Evolutionary conservation across 345 rosid species (phyloP).

Genomic region (Gossypioides kirkii): DNA sequence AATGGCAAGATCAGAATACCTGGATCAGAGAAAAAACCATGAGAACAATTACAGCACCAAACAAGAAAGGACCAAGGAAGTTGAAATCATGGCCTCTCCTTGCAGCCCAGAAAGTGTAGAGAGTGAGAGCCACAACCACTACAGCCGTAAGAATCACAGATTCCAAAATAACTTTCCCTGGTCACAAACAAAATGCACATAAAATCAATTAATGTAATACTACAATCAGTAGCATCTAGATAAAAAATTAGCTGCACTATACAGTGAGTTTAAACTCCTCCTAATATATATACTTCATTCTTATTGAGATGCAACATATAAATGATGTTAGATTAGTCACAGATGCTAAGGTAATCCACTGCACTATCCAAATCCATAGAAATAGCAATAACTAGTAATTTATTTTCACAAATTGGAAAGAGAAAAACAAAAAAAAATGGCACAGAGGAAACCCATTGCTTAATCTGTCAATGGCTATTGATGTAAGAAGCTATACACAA

Average conservation of each 20-base stretch:
- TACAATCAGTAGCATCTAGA: not conserved
- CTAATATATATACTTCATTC: not conserved
- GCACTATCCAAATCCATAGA: not conserved
- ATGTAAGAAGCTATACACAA: not conserved
- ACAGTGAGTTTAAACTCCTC: not conserved
- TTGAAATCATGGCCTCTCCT: constrained; percentile 85
- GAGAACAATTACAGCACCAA: constrained; percentile 65
- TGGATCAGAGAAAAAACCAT: constrained; percentile 72
- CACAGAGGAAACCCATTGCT: not conserved
- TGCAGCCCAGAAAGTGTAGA: constrained; percentile 96
- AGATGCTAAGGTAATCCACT: not conserved
- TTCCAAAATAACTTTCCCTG: constrained; percentile 82
- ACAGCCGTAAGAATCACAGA: constrained; percentile 65
- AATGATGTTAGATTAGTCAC: not conserved
- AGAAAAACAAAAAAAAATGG: not conserved
- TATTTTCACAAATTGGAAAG: not conserved
- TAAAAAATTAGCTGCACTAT: not conserved
- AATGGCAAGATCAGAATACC: constrained; percentile 28
- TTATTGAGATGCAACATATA: not conserved
- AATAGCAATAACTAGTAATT: not conserved
- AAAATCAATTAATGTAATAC: not conserved
- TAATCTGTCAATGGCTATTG: not conserved
- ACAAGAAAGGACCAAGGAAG: constrained; percentile 91
- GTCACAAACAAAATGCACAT: constrained; percentile 8
- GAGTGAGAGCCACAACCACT: constrained; percentile 68